A percentile compares a stretch with the other conserved stretches of the same genome.
These are phyloP conservation scores for Corymbia maculata DNA, from an alignment of 345 rosid species.

Conservation along the genomic window DNA sequence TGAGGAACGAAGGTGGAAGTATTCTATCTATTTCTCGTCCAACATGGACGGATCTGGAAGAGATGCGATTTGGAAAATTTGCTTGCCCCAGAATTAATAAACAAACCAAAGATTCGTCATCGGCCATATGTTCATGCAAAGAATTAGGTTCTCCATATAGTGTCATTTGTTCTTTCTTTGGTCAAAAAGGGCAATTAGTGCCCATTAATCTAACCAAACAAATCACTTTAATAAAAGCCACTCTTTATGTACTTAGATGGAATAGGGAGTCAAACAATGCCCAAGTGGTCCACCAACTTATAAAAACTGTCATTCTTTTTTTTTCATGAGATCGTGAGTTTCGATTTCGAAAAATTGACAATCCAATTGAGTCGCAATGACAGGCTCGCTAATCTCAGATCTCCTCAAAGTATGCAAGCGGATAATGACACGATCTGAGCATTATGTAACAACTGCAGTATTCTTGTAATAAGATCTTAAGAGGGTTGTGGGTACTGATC, in stretches of 20 bases:
- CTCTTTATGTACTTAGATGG: not conserved
- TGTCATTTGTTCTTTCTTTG: not conserved
- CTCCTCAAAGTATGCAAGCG: accelerated
- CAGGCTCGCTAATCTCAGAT: not conserved
- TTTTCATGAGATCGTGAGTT: accelerated
- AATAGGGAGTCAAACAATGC: not conserved
- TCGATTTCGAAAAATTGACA: accelerated
- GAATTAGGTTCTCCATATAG: not conserved
- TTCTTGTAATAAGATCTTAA: not conserved
- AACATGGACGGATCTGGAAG: not conserved
- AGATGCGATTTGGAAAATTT: not conserved
- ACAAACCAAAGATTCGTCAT: not conserved
- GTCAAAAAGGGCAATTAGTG: not conserved
- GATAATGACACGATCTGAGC: not conserved
- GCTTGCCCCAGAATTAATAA: not conserved
- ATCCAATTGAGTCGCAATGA: accelerated
- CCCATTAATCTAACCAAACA: not conserved
- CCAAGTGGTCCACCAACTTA: not conserved
- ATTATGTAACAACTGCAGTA: accelerated
- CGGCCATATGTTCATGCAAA: not conserved
- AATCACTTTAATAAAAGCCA: not conserved
- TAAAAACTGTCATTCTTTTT: too few species aligned
- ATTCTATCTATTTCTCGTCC: not conserved
- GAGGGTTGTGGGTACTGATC: accelerated
- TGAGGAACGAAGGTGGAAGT: not conserved